Conservation (phyloP, 257 asterid genomes). For the Solanum etuberosum region DNA sequence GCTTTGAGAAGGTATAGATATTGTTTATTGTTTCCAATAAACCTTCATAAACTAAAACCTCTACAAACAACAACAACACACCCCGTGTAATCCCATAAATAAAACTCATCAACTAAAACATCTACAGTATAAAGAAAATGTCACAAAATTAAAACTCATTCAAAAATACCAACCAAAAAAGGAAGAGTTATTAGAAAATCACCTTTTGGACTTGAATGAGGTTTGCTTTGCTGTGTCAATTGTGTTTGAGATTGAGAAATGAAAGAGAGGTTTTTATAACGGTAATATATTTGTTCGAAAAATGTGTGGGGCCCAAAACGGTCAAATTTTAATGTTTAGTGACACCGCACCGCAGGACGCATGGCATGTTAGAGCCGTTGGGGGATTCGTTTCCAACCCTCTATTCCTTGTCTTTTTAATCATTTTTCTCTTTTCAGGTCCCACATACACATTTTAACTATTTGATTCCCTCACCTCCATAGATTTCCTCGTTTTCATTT, state of each 20-base stretch:
- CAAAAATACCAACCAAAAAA: background rate
- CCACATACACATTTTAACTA: constrained; percentile 10
- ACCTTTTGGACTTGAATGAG: background rate
- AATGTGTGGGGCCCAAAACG: constrained; percentile 46
- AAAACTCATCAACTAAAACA: background rate
- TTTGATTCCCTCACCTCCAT: background rate
- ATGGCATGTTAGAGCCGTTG: constrained; percentile 58
- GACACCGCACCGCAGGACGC: constrained; percentile 22
- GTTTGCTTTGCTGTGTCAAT: background rate
- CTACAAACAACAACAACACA: background rate
- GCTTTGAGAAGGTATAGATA: background rate
- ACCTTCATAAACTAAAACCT: background rate
- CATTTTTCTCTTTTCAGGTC: constrained; percentile 4
- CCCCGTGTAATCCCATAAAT: no score
- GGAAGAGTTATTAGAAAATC: background rate
- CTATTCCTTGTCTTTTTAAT: constrained; percentile 31
- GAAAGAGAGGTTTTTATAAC: constrained; percentile 2
- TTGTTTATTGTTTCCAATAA: background rate
- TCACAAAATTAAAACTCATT: background rate
- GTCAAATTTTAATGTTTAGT: constrained; percentile 18
- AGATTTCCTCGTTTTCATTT: no score
- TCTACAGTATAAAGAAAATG: background rate
- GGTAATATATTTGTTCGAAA: constrained; percentile 26
- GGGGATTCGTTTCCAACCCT: constrained; percentile 31
- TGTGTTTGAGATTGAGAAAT: background rate